phyloP scores from a whole-genome alignment of 2,329 filamentous ascomycete genomes.

The Aureobasidium sp. region DNA sequence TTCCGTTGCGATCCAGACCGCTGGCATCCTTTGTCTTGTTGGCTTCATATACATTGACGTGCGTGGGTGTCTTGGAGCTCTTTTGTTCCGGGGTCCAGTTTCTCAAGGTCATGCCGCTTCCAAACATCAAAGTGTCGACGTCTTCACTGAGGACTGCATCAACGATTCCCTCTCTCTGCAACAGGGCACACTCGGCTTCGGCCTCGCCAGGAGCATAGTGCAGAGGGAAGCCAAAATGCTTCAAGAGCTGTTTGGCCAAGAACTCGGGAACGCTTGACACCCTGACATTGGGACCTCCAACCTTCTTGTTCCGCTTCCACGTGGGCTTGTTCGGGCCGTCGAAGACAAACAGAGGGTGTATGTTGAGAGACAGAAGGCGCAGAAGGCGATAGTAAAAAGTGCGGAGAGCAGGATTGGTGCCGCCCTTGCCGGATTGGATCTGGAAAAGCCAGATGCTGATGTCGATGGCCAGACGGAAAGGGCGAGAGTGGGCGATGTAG shows the following conservation, averaged over 20 bases:
- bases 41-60: conserved; percentile 74
- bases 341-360: conserved; percentile 84
- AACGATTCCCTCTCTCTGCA: conserved; percentile 75
- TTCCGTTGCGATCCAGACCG: conserved; percentile 73
- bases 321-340: conserved; percentile 78
- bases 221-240: conserved; percentile 73
- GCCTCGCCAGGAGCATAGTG: conserved; percentile 92
- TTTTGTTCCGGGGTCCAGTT: conserved; percentile 73
- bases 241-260: conserved; percentile 75
- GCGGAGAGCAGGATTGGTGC: conserved; percentile 80
- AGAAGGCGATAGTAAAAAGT: conserved; percentile 89
- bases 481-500: conserved; percentile 61
- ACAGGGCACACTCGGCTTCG: conserved; percentile 85
- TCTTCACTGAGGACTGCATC: conserved; percentile 95
- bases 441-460: conserved; percentile 98
- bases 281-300: conserved; percentile 50
- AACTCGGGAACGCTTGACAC: conserved; percentile 62
- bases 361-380: conserved; percentile 66
- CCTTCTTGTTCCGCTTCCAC: conserved; percentile 79
- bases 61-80: conserved; percentile 64
- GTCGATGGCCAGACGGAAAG: conserved; percentile 83
- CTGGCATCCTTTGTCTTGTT: conserved; percentile 48
- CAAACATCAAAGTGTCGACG: conserved; percentile 97
- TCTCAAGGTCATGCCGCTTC: conserved; percentile 68
- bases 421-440: conserved; percentile 74